Evolutionary conservation across 169 alveolate species (phyloP).

Genomic region (Perkinsus chesapeaki): DNA sequence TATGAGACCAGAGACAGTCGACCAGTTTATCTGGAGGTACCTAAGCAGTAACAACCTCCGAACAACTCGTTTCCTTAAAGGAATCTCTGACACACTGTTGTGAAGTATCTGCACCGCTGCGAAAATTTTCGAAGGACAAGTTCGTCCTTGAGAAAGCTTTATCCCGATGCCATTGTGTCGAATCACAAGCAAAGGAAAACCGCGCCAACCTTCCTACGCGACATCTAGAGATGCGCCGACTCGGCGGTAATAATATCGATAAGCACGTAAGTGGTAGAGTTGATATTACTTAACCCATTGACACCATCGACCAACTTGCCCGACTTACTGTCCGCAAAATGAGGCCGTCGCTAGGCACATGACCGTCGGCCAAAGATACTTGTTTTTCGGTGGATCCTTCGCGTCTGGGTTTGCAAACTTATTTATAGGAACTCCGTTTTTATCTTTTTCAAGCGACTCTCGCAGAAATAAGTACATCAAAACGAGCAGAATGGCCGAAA

Average conservation of each 20-base stretch:
- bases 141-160: too few species aligned
- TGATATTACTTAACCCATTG: too few species aligned
- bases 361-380: background rate
- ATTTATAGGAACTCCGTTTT: background rate
- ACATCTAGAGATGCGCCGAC: background rate
- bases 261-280: too few species aligned
- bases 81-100: background rate
- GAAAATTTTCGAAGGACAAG: too few species aligned
- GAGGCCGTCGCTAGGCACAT: background rate
- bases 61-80: background rate
- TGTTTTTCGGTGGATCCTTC: background rate
- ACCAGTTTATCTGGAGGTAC: background rate
- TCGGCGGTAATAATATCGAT: too few species aligned
- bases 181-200: background rate
- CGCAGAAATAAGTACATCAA: background rate
- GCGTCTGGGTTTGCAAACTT: background rate
- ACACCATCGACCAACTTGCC: background rate
- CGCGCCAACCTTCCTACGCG: background rate
- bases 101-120: too few species aligned
- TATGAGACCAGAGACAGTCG: background rate
- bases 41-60: background rate
- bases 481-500: background rate
- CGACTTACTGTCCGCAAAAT: background rate
- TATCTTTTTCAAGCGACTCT: background rate
- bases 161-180: too few species aligned